A percentile compares a stretch with the other conserved stretches of the same genome.
Evolutionary conservation across 805 yeast species (phyloP).

Genomic region (Hanseniaspora opuntiae): DNA sequence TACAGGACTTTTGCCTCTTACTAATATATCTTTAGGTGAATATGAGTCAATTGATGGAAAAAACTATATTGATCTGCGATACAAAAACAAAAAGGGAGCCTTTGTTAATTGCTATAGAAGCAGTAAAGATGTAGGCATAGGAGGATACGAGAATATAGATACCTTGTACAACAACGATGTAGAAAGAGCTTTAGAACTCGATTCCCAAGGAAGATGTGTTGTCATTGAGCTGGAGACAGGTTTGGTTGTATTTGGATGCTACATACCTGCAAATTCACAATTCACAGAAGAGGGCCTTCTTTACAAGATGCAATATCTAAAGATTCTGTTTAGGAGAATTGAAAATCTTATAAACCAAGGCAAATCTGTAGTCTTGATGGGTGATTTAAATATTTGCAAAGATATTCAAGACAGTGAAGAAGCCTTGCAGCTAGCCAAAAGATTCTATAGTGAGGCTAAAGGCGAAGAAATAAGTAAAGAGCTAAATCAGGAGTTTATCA

Average conservation of each 20-base stretch:
- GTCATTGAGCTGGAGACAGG: conserved; percentile 57
- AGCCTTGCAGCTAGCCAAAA: conserved; percentile 25
- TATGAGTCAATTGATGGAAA: conserved; percentile 8
- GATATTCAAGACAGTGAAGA: conserved; percentile 79
- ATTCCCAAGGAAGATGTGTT: conserved; percentile 74
- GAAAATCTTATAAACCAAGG: conserved; percentile 40
- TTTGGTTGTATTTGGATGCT: conserved; percentile 49
- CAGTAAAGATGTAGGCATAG: conserved; percentile 33
- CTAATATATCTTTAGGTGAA: neutral
- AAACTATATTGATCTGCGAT: conserved; percentile 14
- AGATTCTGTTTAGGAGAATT: conserved; percentile 48
- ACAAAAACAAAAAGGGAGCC: neutral
- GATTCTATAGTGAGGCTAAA: conserved; percentile 12
- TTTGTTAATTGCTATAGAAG: conserved; percentile 18
- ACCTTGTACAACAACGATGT: conserved; percentile 26
- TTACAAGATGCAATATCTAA: conserved; percentile 45
- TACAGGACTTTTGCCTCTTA: conserved; percentile 43
- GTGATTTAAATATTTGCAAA: conserved; percentile 74
- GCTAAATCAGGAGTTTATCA: conserved; percentile 23
- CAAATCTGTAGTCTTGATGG: conserved; percentile 65
- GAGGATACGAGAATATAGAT: conserved; percentile 47
- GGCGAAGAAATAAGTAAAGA: conserved; percentile 27
- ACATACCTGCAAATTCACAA: conserved; percentile 86
- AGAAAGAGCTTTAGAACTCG: conserved; percentile 37
- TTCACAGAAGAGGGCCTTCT: conserved; percentile 52